Conservation (phyloP, 1,284 basidiomycete species). For the Somion occarium region DNA sequence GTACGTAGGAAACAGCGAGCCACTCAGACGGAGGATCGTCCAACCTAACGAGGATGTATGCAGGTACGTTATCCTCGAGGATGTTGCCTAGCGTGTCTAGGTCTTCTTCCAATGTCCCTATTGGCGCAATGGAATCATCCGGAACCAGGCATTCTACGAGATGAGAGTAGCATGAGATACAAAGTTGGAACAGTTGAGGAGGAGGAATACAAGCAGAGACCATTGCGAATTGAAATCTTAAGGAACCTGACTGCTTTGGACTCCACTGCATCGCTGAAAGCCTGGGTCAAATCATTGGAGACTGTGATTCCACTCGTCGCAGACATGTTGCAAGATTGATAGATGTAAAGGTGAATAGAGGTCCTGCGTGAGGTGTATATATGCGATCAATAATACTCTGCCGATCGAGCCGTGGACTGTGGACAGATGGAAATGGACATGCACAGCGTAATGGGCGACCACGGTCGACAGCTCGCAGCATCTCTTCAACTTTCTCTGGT, state of each 20-base stretch:
- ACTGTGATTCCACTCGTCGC: slow-evolving; percentile 62
- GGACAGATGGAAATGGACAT: no score
- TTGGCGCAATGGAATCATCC: slow-evolving; percentile 42
- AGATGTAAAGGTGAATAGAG: background rate
- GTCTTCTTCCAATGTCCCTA: slow-evolving; percentile 54
- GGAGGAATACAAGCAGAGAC: slow-evolving; percentile 33
- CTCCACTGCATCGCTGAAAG: slow-evolving; percentile 54
- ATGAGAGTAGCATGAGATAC: slow-evolving; percentile 21
- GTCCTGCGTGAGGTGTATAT: no score
- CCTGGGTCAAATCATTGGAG: slow-evolving; percentile 44
- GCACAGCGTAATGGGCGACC: no score
- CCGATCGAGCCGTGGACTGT: no score
- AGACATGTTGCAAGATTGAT: slow-evolving; percentile 45
- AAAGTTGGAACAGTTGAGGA: slow-evolving; percentile 19
- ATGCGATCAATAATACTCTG: no score
- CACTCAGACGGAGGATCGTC: slow-evolving; percentile 60
- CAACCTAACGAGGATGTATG: slow-evolving; percentile 67
- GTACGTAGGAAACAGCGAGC: slow-evolving; percentile 72
- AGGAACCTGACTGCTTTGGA: slow-evolving; percentile 56
- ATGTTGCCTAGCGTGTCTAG: slow-evolving; percentile 50
- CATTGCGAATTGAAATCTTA: slow-evolving; percentile 70
- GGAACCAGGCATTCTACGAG: slow-evolving; percentile 61
- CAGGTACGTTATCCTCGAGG: slow-evolving; percentile 56
- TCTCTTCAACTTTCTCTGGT: no score
- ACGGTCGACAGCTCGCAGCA: no score